phyloP scores from a whole-genome alignment of 139 green algal genomes.

The Marvania coccoides region DNA sequence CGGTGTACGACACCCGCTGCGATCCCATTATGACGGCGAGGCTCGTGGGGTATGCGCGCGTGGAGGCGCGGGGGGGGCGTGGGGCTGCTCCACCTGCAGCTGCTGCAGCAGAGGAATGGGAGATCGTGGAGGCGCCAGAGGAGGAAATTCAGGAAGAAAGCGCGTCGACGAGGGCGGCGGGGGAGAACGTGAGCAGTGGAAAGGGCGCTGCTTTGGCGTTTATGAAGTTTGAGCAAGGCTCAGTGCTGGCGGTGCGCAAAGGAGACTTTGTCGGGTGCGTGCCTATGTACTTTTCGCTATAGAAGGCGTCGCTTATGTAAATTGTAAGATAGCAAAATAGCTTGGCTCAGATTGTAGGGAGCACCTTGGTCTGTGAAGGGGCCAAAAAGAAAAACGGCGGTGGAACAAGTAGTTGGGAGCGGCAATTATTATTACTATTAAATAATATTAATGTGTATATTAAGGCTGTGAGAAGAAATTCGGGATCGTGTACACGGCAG shows the following conservation, averaged over 20 bases:
- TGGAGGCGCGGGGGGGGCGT: not conserved
- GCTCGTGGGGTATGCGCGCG: slow-evolving; percentile 13
- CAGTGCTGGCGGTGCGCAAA: not conserved
- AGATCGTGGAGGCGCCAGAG: not conserved
- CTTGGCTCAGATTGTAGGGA: too few relatives aligned
- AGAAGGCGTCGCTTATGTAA: too few relatives aligned
- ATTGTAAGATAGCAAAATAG: too few relatives aligned
- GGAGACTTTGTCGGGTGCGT: not conserved
- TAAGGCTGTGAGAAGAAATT: too few relatives aligned
- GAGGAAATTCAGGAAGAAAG: slow-evolving; percentile 10
- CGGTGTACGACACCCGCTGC: slow-evolving; percentile 21
- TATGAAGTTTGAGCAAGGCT: slow-evolving; percentile 7
- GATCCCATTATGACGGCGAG: slow-evolving; percentile 18
- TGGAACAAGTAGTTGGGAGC: too few relatives aligned
- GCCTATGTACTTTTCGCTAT: slow-evolving; percentile 15
- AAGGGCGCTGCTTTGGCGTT: not conserved
- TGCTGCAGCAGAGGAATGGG: not conserved
- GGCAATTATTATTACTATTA: too few relatives aligned
- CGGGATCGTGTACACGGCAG: too few relatives aligned
- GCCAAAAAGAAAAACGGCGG: too few relatives aligned
- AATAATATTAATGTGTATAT: too few relatives aligned
- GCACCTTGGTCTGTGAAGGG: too few relatives aligned
- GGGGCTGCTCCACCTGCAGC: not conserved
- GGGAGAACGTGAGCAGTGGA: not conserved
- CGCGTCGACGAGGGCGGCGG: not conserved